These are phyloP conservation scores for Pyrus pyrifolia DNA, from an alignment of 306 rosid genomes.

Conservation along the genomic window DNA sequence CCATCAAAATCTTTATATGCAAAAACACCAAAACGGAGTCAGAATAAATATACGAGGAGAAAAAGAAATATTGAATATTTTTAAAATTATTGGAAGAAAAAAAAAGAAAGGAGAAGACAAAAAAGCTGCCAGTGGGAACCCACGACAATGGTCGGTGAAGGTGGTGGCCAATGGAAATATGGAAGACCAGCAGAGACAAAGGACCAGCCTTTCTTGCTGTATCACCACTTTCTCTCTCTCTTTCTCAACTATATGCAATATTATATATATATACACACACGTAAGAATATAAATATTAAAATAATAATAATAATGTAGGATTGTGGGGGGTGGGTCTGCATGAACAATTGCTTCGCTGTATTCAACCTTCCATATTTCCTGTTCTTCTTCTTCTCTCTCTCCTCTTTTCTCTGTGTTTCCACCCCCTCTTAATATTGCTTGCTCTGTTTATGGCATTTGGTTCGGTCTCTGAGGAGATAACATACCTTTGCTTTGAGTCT, in stretches of 20 bases:
- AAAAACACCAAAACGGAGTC: neutral
- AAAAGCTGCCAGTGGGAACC: conserved; percentile 57
- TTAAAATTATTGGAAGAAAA: neutral
- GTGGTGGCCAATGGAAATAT: conserved; percentile 24
- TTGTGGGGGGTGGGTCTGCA: conserved; percentile 42
- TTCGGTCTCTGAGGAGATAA: conserved; percentile 26
- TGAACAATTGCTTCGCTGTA: conserved; percentile 54
- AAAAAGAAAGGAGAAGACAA: conserved; percentile 26
- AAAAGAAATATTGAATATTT: neutral
- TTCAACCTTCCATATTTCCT: conserved; percentile 29
- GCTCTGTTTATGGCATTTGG: conserved; percentile 28
- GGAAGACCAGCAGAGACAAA: conserved; percentile 18
- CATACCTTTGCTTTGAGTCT: conserved; percentile 1
- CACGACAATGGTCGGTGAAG: conserved; percentile 33
- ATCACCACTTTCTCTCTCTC: conserved; percentile 23
- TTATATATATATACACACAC: neutral
- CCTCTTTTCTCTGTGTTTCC: conserved; percentile 4
- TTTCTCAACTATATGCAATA: neutral
- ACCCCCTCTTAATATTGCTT: conserved; percentile 11
- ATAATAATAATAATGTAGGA: conserved; percentile 12
- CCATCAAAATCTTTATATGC: conserved; percentile 15
- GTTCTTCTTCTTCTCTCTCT: neutral
- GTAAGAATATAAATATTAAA: conserved; percentile 7
- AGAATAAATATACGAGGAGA: neutral
- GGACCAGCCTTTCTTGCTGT: conserved; percentile 27